These are phyloP conservation scores for Colletotrichum sp. DNA, from an alignment of 2,329 filamentous ascomycete genomes.

Conservation along the genomic window DNA sequence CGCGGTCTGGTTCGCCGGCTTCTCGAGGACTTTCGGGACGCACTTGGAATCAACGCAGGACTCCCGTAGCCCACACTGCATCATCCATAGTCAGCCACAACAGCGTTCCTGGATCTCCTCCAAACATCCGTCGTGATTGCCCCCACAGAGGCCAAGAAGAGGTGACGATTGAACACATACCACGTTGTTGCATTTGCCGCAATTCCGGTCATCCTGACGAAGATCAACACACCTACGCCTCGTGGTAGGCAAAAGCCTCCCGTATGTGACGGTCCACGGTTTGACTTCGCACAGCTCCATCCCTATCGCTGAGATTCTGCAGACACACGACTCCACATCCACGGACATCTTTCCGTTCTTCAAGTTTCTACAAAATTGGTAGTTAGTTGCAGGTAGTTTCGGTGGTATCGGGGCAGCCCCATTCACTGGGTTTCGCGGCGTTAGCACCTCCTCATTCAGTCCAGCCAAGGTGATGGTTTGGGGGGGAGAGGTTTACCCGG, in stretches of 20 bases:
- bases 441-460: neutral
- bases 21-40: neutral
- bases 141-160: neutral
- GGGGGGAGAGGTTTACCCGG: neutral
- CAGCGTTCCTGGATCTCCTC: neutral
- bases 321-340: too few relatives aligned
- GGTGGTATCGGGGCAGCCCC: neutral
- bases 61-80: neutral
- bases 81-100: neutral
- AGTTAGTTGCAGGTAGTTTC: too few relatives aligned
- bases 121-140: neutral
- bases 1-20: neutral
- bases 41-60: neutral
- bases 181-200: neutral
- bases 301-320: too few relatives aligned
- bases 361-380: too few relatives aligned
- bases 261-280: too few relatives aligned
- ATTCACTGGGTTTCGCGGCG: neutral
- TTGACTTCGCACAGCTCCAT: too few relatives aligned
- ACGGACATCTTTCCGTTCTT: fast-evolving
- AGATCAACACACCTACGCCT: neutral
- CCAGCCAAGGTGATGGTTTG: neutral
- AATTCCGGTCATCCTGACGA: neutral
- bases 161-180: neutral
- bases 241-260: too few relatives aligned